A percentile compares a stretch with the other conserved stretches of the same genome.
phyloP scores from a whole-genome alignment of 73 alveolate genomes.

The Symbiodinium pilosum region DNA sequence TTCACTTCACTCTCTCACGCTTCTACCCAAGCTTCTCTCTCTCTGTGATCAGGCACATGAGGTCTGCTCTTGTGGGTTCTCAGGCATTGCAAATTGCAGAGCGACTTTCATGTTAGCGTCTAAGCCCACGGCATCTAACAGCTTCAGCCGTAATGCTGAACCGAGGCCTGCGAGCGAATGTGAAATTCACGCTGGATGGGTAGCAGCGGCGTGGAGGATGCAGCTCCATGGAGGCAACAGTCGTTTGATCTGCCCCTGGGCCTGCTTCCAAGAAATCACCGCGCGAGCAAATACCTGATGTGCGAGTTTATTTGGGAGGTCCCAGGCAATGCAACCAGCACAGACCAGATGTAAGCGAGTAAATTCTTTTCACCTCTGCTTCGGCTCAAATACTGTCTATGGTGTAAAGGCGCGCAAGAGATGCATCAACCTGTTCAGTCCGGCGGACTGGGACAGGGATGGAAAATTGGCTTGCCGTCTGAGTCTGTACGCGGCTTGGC shows the following conservation, averaged over 20 bases:
- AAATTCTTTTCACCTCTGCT: no score
- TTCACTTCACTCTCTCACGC: no score
- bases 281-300: conserved; percentile 69
- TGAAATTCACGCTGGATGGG: no score
- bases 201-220: neutral
- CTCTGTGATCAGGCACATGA: no score
- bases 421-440: neutral
- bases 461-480: neutral
- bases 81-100: no score
- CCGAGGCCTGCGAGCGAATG: conserved; percentile 59
- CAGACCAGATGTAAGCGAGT: no score
- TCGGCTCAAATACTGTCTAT: no score
- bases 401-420: neutral
- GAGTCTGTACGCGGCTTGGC: neutral
- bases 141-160: conserved; percentile 57
- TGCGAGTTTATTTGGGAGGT: neutral
- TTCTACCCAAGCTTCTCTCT: no score
- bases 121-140: conserved; percentile 30
- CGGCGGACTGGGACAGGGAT: neutral
- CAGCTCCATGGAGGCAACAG: neutral
- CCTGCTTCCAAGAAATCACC: conserved; percentile 91
- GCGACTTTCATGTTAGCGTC: no score
- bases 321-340: neutral
- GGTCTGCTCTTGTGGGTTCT: no score
- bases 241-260: no score